Evolutionary conservation across 768 basidiomycete species (phyloP).

Genomic region (Astraeus odoratus): DNA sequence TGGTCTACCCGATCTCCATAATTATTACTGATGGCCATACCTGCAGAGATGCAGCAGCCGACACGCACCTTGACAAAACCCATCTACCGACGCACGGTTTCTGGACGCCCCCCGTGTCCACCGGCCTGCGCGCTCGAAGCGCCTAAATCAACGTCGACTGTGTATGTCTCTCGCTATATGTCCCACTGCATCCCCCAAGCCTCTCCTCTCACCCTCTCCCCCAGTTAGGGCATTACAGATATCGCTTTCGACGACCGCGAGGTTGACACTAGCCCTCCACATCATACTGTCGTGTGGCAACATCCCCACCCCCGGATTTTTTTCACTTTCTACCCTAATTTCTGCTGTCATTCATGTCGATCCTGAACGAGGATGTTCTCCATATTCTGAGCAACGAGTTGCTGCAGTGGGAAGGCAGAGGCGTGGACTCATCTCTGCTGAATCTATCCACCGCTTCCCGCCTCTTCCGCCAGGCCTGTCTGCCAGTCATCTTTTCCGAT

Average conservation of each 20-base stretch:
- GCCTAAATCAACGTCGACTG: conserved; percentile 6
- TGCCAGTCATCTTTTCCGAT: conserved; percentile 27
- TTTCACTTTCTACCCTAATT: neutral
- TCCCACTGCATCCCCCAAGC: conserved; percentile 3
- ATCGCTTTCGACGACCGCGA: neutral
- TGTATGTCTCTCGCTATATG: conserved; percentile 10
- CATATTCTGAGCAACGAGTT: conserved; percentile 28
- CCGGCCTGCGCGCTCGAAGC: neutral
- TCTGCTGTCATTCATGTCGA: conserved; percentile 17
- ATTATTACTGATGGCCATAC: no score
- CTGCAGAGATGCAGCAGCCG: neutral
- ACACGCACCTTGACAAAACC: conserved; percentile 4
- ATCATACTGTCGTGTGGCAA: neutral
- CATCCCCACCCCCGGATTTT: conserved; percentile 4
- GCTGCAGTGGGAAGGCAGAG: conserved; percentile 1
- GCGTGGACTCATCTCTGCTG: conserved; percentile 13
- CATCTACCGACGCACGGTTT: conserved; percentile 3
- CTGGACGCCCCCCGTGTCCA: neutral
- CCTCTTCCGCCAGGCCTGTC: conserved; percentile 22
- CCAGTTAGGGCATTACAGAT: conserved; percentile 2
- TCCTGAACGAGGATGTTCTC: conserved; percentile 28
- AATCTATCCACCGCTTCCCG: conserved; percentile 19
- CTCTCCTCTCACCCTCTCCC: conserved; percentile 1
- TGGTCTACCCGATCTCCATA: conserved; percentile 9
- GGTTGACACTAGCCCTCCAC: conserved; percentile 1